Evolutionary conservation across 1,284 basidiomycete genomes (phyloP).

Genomic region (Kalmanozyma brasiliensis): DNA sequence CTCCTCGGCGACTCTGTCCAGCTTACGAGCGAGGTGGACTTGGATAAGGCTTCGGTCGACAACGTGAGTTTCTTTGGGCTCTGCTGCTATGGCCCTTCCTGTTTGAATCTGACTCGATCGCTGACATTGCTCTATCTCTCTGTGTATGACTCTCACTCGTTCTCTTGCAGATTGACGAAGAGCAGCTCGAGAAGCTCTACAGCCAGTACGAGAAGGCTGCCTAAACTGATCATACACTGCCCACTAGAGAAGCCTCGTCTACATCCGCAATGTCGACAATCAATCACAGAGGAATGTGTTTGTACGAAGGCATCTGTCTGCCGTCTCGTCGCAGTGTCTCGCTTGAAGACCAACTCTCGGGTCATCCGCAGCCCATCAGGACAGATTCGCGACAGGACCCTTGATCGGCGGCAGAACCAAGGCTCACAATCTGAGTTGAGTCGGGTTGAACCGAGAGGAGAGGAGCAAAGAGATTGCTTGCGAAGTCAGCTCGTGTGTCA

Average conservation of each 20-base stretch:
- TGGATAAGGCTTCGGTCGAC: constrained; percentile 38
- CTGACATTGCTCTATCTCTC: neutral
- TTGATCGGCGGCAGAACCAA: neutral
- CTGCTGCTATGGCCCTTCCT: too few species aligned
- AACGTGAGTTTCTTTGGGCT: constrained; percentile 18
- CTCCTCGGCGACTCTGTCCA: constrained; percentile 47
- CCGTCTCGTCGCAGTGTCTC: too few species aligned
- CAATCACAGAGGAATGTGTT: too few species aligned
- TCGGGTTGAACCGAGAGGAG: too few species aligned
- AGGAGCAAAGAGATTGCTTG: too few species aligned
- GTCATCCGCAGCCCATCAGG: neutral
- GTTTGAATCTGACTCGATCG: too few species aligned
- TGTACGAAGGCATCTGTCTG: neutral
- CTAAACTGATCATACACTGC: constrained; percentile 1
- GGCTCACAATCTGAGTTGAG: too few species aligned
- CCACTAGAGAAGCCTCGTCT: too few species aligned
- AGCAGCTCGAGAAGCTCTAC: constrained; percentile 47
- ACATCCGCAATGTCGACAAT: too few species aligned
- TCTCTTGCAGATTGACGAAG: constrained; percentile 35
- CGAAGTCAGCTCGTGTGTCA: too few species aligned
- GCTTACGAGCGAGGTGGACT: constrained; percentile 36
- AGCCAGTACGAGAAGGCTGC: constrained; percentile 44
- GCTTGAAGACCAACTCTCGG: too few species aligned
- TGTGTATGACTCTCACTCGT: neutral
- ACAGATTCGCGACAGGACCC: constrained; percentile 13